Percentiles rank a stretch among this genome's conserved stretches.
These are phyloP conservation scores for Penicillium subrubescens DNA, from an alignment of 495 filamentous ascomycete genomes.

Conservation along the genomic window DNA sequence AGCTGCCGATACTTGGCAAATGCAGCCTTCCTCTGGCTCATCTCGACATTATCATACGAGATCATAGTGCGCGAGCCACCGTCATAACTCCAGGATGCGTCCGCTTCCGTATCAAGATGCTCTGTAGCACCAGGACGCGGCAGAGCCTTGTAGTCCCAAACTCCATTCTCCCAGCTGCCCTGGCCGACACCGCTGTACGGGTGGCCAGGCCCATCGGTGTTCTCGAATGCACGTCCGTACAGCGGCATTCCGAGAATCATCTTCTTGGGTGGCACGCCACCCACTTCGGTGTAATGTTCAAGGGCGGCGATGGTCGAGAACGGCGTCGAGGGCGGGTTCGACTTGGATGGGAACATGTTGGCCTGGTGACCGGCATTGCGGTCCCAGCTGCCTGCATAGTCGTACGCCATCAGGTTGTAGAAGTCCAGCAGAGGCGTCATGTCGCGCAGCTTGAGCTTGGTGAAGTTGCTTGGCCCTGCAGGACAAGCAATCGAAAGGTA, in stretches of 20 bases:
- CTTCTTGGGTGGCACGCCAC: constrained; percentile 66
- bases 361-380: constrained; percentile 73
- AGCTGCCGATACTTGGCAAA: constrained; percentile 67
- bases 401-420: constrained; percentile 82
- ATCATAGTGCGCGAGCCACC: constrained; percentile 61
- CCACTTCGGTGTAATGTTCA: constrained; percentile 59
- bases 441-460: constrained; percentile 60
- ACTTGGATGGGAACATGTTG: constrained; percentile 64
- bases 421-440: constrained; percentile 82
- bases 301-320: constrained; percentile 50
- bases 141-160: constrained; percentile 78
- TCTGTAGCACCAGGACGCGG: constrained; percentile 50
- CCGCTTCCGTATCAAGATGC: constrained; percentile 35
- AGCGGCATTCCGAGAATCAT: constrained; percentile 86
- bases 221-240: constrained; percentile 80
- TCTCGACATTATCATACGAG: constrained; percentile 70
- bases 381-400: constrained; percentile 81
- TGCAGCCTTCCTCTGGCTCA: constrained; percentile 61
- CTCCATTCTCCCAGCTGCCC: constrained; percentile 72
- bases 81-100: constrained; percentile 77
- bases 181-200: constrained; percentile 70
- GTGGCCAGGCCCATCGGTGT: constrained; percentile 72
- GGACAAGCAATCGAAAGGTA: constrained; percentile 75
- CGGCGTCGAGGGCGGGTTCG: constrained; percentile 60
- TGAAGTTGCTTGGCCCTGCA: constrained; percentile 64